Evolutionary conservation across 2,329 filamentous ascomycete genomes (phyloP), one percentile per base, ranked within the genome.

Genomic region (Tolypocladium nubicola): DNA sequence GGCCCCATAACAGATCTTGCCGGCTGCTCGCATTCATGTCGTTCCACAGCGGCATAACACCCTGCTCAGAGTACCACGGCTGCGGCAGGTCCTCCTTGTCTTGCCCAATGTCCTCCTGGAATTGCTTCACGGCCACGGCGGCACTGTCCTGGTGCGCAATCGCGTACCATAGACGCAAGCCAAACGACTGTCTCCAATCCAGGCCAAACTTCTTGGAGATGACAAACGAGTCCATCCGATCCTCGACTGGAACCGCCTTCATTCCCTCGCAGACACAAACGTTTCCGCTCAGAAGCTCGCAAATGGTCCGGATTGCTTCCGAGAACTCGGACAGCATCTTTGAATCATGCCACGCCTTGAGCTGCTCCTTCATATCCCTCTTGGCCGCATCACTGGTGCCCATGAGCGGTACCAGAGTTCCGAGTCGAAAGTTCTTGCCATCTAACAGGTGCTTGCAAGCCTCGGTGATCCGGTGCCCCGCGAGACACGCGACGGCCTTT

Each of bases 141-240:
- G 97, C 79, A 40, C 84, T 80, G 50, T 91, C 87, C 43, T 85
- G 79, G 39, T 82, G 76, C 2, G 82, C 79, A 45, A 85, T 88
- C 50, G 86, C 86, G 70, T 96, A 99, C 89, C 91, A 97, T 1
- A 99, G 78, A 49, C 92, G 85, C 54, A 99, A 79, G 13, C 90
- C 93, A 70, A 99, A 96, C 0, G 92, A 87, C 67, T 96, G 92
- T 70, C 90, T 86, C 94, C 94, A 99, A 69, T 95, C 89, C 40
- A 99, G 78, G 5, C 84, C 84, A 68, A 97, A 99, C 52, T 86
- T 86, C 65, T 88, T 82, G 1, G 90, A 89, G 62, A 99, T 89
- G 56, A 85, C 80, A 67, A 99, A 96, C 0, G 87, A 87, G 16
- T 86, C 81, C 43, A 87, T 81, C 50, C 88, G 86, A 71, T 97